Evolutionary conservation across 257 asterid species (phyloP).

Genomic region (Paraleonurus japonicus): DNA sequence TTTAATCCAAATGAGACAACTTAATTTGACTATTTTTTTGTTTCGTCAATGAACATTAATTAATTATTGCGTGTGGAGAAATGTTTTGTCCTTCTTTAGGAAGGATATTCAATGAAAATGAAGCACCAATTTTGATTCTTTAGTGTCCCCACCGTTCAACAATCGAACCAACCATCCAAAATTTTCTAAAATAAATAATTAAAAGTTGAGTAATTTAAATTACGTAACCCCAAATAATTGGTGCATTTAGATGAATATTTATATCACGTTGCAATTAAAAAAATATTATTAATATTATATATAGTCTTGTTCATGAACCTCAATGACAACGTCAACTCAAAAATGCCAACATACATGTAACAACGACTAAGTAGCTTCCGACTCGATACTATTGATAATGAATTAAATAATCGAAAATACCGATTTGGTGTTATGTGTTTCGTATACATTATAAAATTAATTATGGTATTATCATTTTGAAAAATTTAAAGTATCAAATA

Average conservation of each 20-base stretch:
- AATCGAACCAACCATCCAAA: not conserved
- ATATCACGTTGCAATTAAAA: not conserved
- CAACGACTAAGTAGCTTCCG: no score
- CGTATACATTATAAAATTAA: no score
- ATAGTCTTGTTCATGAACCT: conserved; percentile 24
- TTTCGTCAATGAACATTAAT: conserved; percentile 10
- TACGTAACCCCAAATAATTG: conserved; percentile 19
- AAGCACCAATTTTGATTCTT: conserved; percentile 16
- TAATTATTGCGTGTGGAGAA: not conserved
- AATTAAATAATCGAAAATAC: no score
- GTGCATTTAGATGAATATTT: not conserved
- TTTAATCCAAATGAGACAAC: not conserved
- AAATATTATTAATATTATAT: not conserved
- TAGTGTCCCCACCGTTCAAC: not conserved
- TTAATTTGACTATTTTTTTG: conserved; percentile 5
- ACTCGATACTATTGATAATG: no score
- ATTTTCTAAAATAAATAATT: not conserved
- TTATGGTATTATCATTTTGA: no score
- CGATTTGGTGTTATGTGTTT: no score
- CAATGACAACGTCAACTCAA: not conserved
- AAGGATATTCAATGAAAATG: not conserved
- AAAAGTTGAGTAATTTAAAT: not conserved
- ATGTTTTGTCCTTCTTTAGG: not conserved
- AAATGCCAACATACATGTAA: not conserved
- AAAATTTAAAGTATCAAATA: no score